Evolutionary conservation across 75 land plant species (phyloP), one percentile per base, ranked within the genome.

Genomic region (Adiantum capillusveneris): DNA sequence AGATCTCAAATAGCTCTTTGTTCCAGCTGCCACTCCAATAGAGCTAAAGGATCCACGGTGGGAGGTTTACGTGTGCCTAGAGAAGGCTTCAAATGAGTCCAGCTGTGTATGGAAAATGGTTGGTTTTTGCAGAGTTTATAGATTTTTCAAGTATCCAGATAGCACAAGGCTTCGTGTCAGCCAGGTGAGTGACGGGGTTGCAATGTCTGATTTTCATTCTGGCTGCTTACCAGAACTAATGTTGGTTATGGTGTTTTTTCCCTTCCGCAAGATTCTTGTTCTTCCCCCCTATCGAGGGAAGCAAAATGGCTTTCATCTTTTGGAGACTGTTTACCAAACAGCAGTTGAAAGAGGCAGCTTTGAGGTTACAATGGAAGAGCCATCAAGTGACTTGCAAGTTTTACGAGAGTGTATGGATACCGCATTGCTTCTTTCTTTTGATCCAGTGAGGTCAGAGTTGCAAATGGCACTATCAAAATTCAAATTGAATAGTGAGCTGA

Each of bases 311-410:
- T 71, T 78, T 44, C 53, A 48, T 22, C 78, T 95, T 63, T 39
- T 90, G 58, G 84, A 90, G 63, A 65, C 90, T 11, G 70, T 95
- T 22, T 78, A 82, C 65, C 53, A 58, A 44, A 71, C 79, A 50
- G 91, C 96, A 53, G 41, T 76, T 49, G 58, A 75, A 20, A 42
- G 69, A 14, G 79, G 77, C 56, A 68, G 74, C 44, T 74, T 78
- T 71, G 99, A 95, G 59, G 68, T 95, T 20, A 82, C 97, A 6
- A 68, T 82, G 62, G 99, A 95, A 72, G 99, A 84, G 25, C 99
- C 99, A 43, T 80, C 87, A 19, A 85, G 78, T 51, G 71, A 74
- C 53, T 74, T 95, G 29, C 96, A 90, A 52, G 75, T 79, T 18
- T 59, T 95, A 17, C 77, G 99, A 27, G 77, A 75, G 24, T 84